Conservation (phyloP, 2,329 filamentous ascomycete species). For the Colletotrichum graminicola region DNA sequence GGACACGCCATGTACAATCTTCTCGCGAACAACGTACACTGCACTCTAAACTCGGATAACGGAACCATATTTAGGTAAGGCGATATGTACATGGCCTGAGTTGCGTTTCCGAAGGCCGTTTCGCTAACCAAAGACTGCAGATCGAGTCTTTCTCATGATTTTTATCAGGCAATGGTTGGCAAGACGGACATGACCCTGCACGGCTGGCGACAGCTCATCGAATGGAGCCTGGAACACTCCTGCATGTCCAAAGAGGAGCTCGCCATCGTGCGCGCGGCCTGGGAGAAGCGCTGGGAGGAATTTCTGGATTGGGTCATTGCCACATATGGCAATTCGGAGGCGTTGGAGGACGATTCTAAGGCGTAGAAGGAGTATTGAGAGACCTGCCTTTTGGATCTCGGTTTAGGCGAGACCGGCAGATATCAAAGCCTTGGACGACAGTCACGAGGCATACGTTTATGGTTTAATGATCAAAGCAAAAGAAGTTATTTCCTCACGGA, state of each 20-base stretch:
- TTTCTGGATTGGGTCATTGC: conserved; percentile 68
- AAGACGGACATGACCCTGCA: conserved; percentile 74
- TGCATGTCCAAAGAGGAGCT: conserved; percentile 63
- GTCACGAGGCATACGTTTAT: background rate
- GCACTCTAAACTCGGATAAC: conserved; percentile 81
- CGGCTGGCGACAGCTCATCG: conserved; percentile 77
- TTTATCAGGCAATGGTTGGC: conserved; percentile 81
- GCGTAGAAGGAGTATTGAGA: background rate
- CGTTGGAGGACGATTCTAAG: conserved; percentile 1
- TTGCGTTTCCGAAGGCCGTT: conserved; percentile 17
- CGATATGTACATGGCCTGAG: background rate
- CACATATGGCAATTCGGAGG: conserved; percentile 49
- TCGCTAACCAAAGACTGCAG: conserved; percentile 52
- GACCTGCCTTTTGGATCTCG: background rate
- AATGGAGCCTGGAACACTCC: conserved; percentile 73
- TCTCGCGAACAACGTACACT: conserved; percentile 79
- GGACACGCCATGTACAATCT: conserved; percentile 77
- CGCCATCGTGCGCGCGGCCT: conserved; percentile 54
- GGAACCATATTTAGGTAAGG: conserved; percentile 76
- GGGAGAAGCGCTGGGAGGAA: conserved; percentile 67
- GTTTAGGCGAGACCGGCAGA: background rate
- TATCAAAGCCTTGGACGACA: background rate
- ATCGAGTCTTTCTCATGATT: conserved; percentile 79
- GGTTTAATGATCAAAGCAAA: background rate
- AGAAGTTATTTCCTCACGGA: background rate